Evolutionary conservation across 75 land plant genomes (phyloP), one percentile per base, ranked within the genome.

Genomic region (Pinus taeda): DNA sequence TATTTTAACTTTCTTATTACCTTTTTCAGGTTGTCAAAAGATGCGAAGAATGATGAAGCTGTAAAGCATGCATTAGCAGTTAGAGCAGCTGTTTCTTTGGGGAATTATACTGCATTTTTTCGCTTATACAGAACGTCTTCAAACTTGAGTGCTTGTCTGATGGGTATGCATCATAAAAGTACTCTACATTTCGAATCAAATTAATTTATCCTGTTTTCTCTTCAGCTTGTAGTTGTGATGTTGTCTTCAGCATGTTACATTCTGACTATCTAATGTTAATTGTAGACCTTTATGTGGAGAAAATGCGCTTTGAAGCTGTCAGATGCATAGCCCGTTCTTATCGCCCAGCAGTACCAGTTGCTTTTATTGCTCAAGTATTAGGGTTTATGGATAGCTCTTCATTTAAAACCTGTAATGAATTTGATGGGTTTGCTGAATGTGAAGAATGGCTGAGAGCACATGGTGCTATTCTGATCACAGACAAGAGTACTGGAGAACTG

Each of bases 21-120:
- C 73, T 76, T 79, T 33, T n/a, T 75, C 86, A 95, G 99, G 69
- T 86, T 97, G 69, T 92, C 98, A 24, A 64, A 22, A 57, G 86
- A 89, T 33, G 90, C 95, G 45, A 94, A 87, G 73, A 75, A 81
- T 17, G 95, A 95, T 79, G 83, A 84, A 57, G 92, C 87, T 37
- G 93, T 97, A 2, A 83, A 88, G 74, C 99, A 95, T 84, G 98
- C 99, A 30, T 94, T 97, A 81, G 89, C 93, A 26, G 99, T 97
- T 49, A 92, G 93, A 45, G 79, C 81, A 36, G 98, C 99, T 77
- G 92, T 97, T 17, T 85, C 90, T 24, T 82, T 90, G 24, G 95
- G 93, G 67, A 93, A 97, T 76, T 97, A 95, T 81, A 87, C 87
- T 2, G 22, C 83, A 20, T 97, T 97, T 76, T 97, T 97, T 73